phyloP scores from a whole-genome alignment of 306 rosid genomes.

The Ormosia semicastrata region DNA sequence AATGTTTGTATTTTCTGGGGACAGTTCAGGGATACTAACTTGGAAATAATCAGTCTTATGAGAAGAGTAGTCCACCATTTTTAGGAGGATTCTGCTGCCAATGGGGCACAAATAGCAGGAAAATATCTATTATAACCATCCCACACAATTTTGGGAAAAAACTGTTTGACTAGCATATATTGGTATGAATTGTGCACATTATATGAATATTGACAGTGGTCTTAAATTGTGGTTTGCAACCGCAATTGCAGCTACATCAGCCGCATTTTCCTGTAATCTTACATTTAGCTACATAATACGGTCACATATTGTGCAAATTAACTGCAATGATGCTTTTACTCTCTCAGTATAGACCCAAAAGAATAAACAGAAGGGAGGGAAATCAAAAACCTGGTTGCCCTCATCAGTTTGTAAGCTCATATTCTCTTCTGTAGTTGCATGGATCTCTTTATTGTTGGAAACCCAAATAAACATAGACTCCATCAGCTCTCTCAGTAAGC shows the following conservation, averaged over 20 bases:
- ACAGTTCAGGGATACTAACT: not conserved
- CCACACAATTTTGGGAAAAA: not conserved
- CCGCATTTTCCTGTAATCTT: too few relatives aligned
- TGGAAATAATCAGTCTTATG: not conserved
- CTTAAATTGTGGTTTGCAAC: too few relatives aligned
- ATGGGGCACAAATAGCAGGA: not conserved
- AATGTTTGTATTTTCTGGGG: not conserved
- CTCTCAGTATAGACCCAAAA: not conserved
- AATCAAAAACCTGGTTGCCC: slow-evolving; percentile 51
- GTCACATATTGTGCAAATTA: not conserved
- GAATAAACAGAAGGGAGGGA: not conserved
- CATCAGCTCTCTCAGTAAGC: slow-evolving; percentile 54
- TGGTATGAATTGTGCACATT: not conserved
- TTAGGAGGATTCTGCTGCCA: not conserved
- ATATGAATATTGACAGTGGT: not conserved
- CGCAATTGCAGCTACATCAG: too few relatives aligned
- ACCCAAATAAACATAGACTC: slow-evolving; percentile 55
- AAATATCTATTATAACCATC: not conserved
- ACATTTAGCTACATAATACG: not conserved
- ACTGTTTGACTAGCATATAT: not conserved
- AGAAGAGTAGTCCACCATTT: not conserved
- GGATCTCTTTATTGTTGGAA: slow-evolving; percentile 47
- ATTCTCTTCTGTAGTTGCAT: slow-evolving; percentile 35
- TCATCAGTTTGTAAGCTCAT: slow-evolving; percentile 31
- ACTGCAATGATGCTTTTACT: slow-evolving; percentile 8